Evolutionary conservation across 306 rosid species (phyloP).

Genomic region (Quercus cerris): DNA sequence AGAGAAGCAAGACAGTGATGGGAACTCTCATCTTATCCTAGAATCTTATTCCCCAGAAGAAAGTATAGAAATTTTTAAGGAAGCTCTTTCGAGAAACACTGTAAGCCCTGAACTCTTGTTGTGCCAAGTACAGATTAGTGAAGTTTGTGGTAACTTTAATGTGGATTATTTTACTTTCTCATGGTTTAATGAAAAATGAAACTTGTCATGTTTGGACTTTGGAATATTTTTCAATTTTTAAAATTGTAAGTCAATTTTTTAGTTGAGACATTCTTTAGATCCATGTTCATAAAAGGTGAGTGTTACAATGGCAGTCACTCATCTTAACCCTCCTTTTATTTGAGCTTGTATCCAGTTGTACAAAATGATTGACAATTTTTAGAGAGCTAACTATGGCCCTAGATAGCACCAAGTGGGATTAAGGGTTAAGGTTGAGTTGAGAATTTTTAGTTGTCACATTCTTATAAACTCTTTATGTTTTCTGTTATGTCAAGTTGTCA

Average conservation of each 20-base stretch:
- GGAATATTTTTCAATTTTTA: neutral
- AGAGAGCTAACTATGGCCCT: neutral
- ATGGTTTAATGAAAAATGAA: neutral
- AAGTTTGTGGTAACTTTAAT: neutral
- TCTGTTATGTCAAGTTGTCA: neutral
- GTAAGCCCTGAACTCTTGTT: conserved; percentile 44
- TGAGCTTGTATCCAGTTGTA: neutral
- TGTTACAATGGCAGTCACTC: neutral
- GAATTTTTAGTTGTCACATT: neutral
- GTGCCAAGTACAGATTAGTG: conserved; percentile 1
- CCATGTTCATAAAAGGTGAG: neutral
- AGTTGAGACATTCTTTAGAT: neutral
- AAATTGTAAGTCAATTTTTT: neutral
- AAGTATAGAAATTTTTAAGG: conserved; percentile 50
- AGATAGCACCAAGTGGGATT: neutral
- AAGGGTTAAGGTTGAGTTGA: neutral
- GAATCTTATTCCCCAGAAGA: conserved; percentile 77
- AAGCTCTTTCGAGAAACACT: conserved; percentile 67
- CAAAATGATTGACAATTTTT: neutral
- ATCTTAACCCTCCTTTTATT: neutral
- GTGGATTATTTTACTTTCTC: neutral
- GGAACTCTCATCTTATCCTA: conserved; percentile 46
- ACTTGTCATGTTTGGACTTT: neutral
- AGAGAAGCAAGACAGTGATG: conserved; percentile 50
- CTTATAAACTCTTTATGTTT: neutral